Evolutionary conservation across 2,329 filamentous ascomycete species (phyloP).

Genomic region (Dactylonectria estremocensis): DNA sequence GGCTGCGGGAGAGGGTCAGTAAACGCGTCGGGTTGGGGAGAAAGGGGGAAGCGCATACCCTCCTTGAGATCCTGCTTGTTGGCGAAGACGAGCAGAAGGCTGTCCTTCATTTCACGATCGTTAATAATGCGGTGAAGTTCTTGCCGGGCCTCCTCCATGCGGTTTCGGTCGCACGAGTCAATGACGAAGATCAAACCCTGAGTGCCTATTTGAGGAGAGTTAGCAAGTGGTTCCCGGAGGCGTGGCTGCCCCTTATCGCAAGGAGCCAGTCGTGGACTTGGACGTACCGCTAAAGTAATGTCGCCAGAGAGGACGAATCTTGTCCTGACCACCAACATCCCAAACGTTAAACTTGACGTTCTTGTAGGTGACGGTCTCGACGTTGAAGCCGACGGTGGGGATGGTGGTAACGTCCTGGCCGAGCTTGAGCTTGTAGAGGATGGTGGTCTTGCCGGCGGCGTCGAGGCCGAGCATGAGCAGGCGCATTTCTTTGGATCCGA

Average conservation of each 20-base stretch:
- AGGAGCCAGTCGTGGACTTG: neutral
- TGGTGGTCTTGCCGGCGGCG: slow-evolving; percentile 98
- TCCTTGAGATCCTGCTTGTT: slow-evolving; percentile 98
- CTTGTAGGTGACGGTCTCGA: slow-evolving; percentile 98
- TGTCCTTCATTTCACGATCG: slow-evolving; percentile 98
- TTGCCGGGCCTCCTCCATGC: slow-evolving; percentile 93
- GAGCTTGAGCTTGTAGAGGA: slow-evolving; percentile 98
- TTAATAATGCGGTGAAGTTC: slow-evolving; percentile 98
- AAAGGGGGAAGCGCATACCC: slow-evolving; percentile 64
- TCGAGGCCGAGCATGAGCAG: slow-evolving; percentile 98
- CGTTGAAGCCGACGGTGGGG: slow-evolving; percentile 98
- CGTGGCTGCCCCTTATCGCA: neutral
- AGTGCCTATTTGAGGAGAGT: slow-evolving; percentile 73
- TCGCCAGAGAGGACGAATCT: slow-evolving; percentile 97
- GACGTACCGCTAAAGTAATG: slow-evolving; percentile 88
- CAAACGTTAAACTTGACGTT: slow-evolving; percentile 99
- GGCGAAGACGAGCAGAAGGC: slow-evolving; percentile 93
- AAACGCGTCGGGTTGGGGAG: neutral
- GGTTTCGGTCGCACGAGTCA: slow-evolving; percentile 91
- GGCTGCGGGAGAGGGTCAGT: slow-evolving; percentile 62
- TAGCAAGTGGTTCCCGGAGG: slow-evolving; percentile 23
- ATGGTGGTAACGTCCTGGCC: slow-evolving; percentile 99
- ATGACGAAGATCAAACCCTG: slow-evolving; percentile 99
- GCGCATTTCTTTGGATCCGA: slow-evolving; percentile 99
- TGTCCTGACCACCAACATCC: slow-evolving; percentile 99